Evolutionary conservation across 306 rosid genomes (phyloP).

Genomic region (Cucumis cinereus): DNA sequence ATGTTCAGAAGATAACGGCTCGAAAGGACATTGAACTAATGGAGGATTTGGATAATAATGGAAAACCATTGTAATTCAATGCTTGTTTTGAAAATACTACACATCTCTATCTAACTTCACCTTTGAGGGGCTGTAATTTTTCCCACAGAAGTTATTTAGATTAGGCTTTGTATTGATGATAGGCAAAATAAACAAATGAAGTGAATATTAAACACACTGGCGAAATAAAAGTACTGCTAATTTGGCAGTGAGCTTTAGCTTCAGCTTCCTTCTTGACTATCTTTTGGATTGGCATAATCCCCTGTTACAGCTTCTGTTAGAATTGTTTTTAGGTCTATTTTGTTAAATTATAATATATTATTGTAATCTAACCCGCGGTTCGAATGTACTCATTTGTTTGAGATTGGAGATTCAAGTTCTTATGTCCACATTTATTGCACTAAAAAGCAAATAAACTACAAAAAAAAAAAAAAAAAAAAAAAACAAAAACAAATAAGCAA

Average conservation of each 20-base stretch:
- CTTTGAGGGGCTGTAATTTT: background rate
- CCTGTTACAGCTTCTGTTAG: too few relatives aligned
- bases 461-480: too few relatives aligned
- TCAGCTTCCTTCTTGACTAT: background rate
- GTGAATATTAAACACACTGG: background rate
- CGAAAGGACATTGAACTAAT: constrained; percentile 72
- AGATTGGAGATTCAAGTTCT: too few relatives aligned
- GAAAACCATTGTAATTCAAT: constrained; percentile 42
- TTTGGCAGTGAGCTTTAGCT: background rate
- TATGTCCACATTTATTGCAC: too few relatives aligned
- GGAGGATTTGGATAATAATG: constrained; percentile 70
- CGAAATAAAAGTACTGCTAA: background rate
- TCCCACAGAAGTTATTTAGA: background rate
- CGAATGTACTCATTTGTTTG: too few relatives aligned
- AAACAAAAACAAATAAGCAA: too few relatives aligned
- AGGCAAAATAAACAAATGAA: background rate
- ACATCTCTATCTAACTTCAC: background rate
- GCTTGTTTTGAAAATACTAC: background rate
- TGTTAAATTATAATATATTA: too few relatives aligned
- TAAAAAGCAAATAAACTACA: too few relatives aligned
- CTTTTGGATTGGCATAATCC: background rate
- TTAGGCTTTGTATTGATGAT: background rate
- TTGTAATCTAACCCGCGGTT: too few relatives aligned
- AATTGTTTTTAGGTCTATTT: too few relatives aligned
- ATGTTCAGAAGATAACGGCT: constrained; percentile 91